phyloP scores from a whole-genome alignment of 371 early-diverging fungal genomes.

The Nematocida ironsii region DNA sequence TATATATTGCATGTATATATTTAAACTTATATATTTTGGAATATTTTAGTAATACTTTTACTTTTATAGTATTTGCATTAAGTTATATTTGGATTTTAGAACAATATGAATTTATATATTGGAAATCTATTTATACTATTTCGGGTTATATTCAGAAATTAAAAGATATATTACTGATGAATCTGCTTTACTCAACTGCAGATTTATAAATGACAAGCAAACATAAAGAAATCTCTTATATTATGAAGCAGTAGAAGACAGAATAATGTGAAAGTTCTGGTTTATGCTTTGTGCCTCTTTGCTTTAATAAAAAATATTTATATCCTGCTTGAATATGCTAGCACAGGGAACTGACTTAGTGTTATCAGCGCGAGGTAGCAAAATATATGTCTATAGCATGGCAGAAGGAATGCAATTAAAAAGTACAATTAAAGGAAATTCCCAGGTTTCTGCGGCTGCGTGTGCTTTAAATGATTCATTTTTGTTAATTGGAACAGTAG shows the following conservation, averaged over 20 bases:
- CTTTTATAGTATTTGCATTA: too few species aligned
- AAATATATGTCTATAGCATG: slow-evolving; percentile 18
- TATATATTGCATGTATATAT: too few species aligned
- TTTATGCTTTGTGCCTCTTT: not conserved
- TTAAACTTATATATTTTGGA: too few species aligned
- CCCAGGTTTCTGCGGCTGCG: slow-evolving; percentile 14
- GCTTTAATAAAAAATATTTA: slow-evolving; percentile 11
- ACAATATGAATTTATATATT: too few species aligned
- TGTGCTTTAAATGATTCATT: slow-evolving; percentile 7
- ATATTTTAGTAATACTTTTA: too few species aligned
- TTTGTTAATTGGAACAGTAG: slow-evolving; percentile 27
- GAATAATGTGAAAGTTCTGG: too few species aligned
- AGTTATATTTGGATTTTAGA: too few species aligned
- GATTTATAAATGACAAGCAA: not conserved
- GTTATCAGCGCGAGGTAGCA: not conserved
- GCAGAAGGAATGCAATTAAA: slow-evolving; percentile 18
- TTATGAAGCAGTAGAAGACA: too few species aligned
- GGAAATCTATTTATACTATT: too few species aligned
- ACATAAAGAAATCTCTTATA: not conserved
- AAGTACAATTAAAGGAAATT: not conserved
- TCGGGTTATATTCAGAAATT: too few species aligned
- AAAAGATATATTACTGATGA: too few species aligned
- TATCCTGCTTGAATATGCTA: slow-evolving; percentile 34
- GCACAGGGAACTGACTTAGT: slow-evolving; percentile 55
- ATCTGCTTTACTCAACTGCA: not conserved